Percentiles rank a stretch among this genome's conserved stretches.
Evolutionary conservation across 805 yeast genomes (phyloP).

Genomic region (Barnettozyma salicaria): DNA sequence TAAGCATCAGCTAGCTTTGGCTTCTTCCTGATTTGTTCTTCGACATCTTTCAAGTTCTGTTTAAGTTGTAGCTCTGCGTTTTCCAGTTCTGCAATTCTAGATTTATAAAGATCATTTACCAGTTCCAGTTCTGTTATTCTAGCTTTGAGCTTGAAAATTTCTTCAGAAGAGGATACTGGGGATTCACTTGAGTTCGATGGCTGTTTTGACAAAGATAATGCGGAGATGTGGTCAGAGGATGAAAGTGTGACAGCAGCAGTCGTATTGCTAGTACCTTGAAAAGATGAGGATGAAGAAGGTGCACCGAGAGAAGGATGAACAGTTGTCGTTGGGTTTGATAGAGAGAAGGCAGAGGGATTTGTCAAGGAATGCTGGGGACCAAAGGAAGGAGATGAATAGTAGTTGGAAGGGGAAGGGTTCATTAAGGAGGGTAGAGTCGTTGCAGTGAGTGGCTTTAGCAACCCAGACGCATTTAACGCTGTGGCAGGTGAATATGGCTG

Average conservation of each 20-base stretch:
- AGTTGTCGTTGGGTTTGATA: slow-evolving; percentile 8
- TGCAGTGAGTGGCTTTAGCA: background rate
- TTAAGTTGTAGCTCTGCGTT: slow-evolving; percentile 14
- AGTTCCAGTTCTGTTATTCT: slow-evolving; percentile 83
- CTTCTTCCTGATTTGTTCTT: slow-evolving; percentile 16
- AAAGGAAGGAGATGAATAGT: slow-evolving; percentile 38
- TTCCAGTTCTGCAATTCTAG: slow-evolving; percentile 79
- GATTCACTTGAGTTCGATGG: slow-evolving; percentile 2
- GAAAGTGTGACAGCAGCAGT: background rate
- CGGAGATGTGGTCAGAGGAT: background rate
- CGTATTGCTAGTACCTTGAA: slow-evolving; percentile 1
- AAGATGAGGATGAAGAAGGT: slow-evolving; percentile 4
- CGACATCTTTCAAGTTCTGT: slow-evolving; percentile 9
- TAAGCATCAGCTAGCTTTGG: slow-evolving; percentile 15
- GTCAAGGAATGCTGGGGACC: slow-evolving; percentile 36
- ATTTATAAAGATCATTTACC: slow-evolving; percentile 81
- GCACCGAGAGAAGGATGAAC: background rate
- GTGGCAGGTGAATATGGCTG: slow-evolving; percentile 24
- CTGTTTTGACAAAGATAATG: background rate
- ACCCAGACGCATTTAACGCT: slow-evolving; percentile 16
- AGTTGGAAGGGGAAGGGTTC: slow-evolving; percentile 17
- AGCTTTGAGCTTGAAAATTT: slow-evolving; percentile 49
- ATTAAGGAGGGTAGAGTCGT: slow-evolving; percentile 20
- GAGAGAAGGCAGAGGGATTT: slow-evolving; percentile 25
- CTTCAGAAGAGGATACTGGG: slow-evolving; percentile 23